phyloP scores from a whole-genome alignment of 2,329 filamentous ascomycete genomes.

The Cytospora leucostoma region DNA sequence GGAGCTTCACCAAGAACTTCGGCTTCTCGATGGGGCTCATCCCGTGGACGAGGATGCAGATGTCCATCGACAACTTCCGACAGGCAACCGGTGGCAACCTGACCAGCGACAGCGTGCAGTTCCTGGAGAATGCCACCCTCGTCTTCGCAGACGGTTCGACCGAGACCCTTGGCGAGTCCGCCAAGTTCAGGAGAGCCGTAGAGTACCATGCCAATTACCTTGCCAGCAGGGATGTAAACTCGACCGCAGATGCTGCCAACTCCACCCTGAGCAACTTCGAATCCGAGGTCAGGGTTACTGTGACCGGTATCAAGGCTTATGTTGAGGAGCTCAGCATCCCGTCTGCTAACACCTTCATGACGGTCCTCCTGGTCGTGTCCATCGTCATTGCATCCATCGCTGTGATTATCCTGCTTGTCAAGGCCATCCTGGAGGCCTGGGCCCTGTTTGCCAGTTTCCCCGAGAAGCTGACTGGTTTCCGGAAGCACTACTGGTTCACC shows the following conservation, averaged over 20 bases:
- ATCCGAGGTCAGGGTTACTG: conserved; percentile 47
- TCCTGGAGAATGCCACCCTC: conserved; percentile 74
- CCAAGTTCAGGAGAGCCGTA: conserved; percentile 57
- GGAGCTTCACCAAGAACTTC: conserved; percentile 90
- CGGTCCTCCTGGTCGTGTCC: conserved; percentile 82
- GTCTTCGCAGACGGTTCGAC: conserved; percentile 65
- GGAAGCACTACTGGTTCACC: conserved; percentile 94
- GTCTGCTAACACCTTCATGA: conserved; percentile 93
- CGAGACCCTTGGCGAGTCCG: conserved; percentile 41
- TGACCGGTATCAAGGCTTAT: conserved; percentile 78
- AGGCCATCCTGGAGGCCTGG: conserved; percentile 89
- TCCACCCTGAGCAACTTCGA: conserved; percentile 27
- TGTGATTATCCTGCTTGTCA: conserved; percentile 84
- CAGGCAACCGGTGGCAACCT: conserved; percentile 81
- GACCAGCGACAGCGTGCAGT: conserved; percentile 74
- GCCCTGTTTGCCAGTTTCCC: conserved; percentile 88
- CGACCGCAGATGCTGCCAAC: conserved; percentile 33
- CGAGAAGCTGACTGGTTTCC: conserved; percentile 76
- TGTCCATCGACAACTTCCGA: conserved; percentile 82
- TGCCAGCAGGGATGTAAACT: conserved; percentile 52
- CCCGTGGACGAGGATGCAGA: conserved; percentile 78
- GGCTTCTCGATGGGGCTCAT: conserved; percentile 86
- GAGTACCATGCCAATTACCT: conserved; percentile 48
- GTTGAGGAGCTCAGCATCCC: conserved; percentile 85
- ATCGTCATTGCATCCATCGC: conserved; percentile 83